Evolutionary conservation across 306 rosid genomes (phyloP).

Genomic region (Clitoria ternatea): DNA sequence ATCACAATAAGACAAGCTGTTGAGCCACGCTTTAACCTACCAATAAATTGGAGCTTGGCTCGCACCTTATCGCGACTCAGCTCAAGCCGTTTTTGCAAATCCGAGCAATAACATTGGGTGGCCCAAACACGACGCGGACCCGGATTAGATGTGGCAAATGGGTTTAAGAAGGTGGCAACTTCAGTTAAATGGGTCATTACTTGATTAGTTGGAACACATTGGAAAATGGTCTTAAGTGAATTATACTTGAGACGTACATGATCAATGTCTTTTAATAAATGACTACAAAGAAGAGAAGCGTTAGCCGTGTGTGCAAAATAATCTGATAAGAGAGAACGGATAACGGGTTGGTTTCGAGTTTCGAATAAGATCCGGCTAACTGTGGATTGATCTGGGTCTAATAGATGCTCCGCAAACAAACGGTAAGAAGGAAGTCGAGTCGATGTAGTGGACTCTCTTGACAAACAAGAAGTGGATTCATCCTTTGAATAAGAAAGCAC

Average conservation of each 20-base stretch:
- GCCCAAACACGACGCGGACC: background rate
- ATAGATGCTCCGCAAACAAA: conserved; percentile 57
- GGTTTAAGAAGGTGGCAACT: conserved; percentile 27
- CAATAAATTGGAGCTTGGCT: conserved; percentile 27
- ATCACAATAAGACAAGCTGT: conserved; percentile 28
- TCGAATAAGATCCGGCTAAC: conserved; percentile 25
- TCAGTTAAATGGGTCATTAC: conserved; percentile 13
- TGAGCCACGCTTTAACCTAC: conserved; percentile 35
- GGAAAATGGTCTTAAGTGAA: conserved; percentile 29
- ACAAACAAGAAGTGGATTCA: conserved; percentile 16
- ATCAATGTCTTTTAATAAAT: conserved; percentile 47
- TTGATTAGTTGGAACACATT: background rate
- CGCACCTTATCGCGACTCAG: conserved; percentile 36
- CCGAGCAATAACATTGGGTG: conserved; percentile 26
- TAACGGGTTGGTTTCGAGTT: conserved; percentile 26
- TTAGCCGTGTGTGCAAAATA: conserved; percentile 63
- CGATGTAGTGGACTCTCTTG: conserved; percentile 46
- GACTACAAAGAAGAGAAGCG: conserved; percentile 58
- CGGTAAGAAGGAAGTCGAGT: conserved; percentile 77
- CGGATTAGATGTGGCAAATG: conserved; percentile 9
- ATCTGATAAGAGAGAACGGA: conserved; percentile 37
- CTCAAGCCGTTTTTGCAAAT: conserved; percentile 51
- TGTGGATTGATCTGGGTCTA: conserved; percentile 65
- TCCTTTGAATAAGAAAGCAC: conserved; percentile 35
- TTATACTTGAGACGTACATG: conserved; percentile 38